Evolutionary conservation across 176 grass and related monocot genomes (phyloP).

Genomic region (Luzula sylvatica): DNA sequence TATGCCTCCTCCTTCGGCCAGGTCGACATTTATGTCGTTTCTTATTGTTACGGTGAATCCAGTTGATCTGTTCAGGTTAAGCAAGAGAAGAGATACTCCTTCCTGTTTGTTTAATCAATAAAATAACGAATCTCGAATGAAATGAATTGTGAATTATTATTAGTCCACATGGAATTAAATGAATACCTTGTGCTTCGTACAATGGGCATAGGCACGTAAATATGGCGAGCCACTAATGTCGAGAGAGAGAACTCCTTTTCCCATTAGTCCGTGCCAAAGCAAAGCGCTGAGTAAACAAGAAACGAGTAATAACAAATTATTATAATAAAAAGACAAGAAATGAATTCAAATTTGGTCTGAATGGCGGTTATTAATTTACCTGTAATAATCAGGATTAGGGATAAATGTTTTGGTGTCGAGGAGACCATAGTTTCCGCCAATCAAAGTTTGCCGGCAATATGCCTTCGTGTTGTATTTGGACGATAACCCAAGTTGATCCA

Average conservation of each 20-base stretch:
- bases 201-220: constrained; percentile 79
- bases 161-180: neutral
- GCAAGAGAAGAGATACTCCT: constrained; percentile 58
- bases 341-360: no score
- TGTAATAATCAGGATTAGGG: constrained; percentile 98
- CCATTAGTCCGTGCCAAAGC: constrained; percentile 90
- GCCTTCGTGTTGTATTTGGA: constrained; percentile 87
- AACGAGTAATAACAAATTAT: constrained; percentile 1
- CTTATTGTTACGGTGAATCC: constrained; percentile 53
- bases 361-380: constrained; percentile 38
- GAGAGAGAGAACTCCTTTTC: constrained; percentile 60
- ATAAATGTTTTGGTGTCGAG: constrained; percentile 69
- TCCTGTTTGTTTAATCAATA: constrained; percentile 35
- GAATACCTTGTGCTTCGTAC: constrained; percentile 56
- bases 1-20: constrained; percentile 41
- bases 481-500: constrained; percentile 87
- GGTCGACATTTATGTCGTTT: constrained; percentile 54
- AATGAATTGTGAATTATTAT: neutral
- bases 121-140: neutral
- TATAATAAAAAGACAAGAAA: neutral
- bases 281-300: constrained; percentile 48
- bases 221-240: constrained; percentile 59
- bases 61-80: constrained; percentile 63
- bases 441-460: constrained; percentile 86
- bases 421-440: constrained; percentile 94